Percentiles rank a stretch among this genome's conserved stretches.
These are phyloP conservation scores for Phytopythium montanum DNA, from an alignment of 352 stramenopile genomes.

Conservation along the genomic window DNA sequence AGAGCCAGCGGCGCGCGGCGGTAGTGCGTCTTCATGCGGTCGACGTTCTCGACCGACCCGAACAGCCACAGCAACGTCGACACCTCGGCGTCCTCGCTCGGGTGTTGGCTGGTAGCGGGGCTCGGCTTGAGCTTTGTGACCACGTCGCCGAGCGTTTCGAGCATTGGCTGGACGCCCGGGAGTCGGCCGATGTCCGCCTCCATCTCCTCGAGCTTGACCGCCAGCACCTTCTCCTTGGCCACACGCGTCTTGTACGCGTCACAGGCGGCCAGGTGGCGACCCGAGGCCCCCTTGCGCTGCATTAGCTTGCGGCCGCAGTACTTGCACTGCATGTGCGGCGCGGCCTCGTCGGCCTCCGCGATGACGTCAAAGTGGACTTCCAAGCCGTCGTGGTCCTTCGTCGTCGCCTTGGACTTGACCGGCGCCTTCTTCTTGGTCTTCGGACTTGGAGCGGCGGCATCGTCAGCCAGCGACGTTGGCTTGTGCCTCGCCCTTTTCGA, in stretches of 20 bases:
- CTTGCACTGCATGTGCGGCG: constrained; percentile 1
- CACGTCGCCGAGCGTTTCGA: background rate
- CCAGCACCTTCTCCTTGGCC: background rate
- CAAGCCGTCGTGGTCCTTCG: background rate
- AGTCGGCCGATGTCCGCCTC: background rate
- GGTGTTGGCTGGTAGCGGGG: background rate
- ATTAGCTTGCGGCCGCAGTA: constrained; percentile 1
- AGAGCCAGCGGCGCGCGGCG: constrained; percentile 12
- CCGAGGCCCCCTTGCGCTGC: background rate
- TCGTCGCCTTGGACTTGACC: background rate
- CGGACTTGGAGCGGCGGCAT: background rate
- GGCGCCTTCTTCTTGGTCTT: background rate
- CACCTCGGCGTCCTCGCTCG: background rate
- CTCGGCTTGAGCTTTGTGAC: background rate
- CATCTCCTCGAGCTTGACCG: background rate
- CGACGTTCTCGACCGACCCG: constrained; percentile 19
- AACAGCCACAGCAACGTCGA: constrained; percentile 19
- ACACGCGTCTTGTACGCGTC: background rate
- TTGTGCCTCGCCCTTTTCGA: background rate
- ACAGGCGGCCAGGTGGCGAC: background rate
- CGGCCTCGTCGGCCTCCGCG: background rate
- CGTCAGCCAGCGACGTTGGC: no score
- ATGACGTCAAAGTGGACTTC: background rate
- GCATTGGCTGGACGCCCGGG: background rate
- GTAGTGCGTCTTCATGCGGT: constrained; percentile 23